Percentiles rank a stretch among this genome's conserved stretches.
Conservation (phyloP, 2,329 filamentous ascomycete species). For the Aspergillus sp. region DNA sequence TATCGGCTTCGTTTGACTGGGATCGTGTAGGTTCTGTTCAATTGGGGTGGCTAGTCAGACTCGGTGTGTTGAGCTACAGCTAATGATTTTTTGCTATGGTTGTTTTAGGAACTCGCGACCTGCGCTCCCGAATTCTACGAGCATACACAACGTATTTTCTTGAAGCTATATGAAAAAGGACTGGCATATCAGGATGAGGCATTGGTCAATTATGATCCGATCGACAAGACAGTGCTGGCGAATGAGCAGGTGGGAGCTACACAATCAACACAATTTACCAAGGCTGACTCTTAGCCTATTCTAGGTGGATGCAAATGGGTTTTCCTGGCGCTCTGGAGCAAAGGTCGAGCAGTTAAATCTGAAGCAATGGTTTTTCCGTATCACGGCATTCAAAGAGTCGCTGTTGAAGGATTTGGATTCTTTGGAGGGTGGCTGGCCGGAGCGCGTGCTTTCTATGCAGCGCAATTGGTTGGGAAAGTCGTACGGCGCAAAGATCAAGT, state of each 20-base stretch:
- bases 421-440: constrained; percentile 70
- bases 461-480: constrained; percentile 85
- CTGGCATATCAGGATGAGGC: constrained; percentile 80
- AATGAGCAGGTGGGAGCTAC: constrained; percentile 64
- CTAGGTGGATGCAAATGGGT: constrained; percentile 72
- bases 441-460: constrained; percentile 77
- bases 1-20: constrained; percentile 85
- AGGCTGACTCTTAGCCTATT: constrained; percentile 1
- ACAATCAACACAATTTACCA: not conserved
- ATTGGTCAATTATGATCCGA: constrained; percentile 83
- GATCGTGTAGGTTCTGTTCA: constrained; percentile 56
- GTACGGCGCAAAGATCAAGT: constrained; percentile 66
- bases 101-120: constrained; percentile 69
- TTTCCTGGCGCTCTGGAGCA: constrained; percentile 82
- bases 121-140: constrained; percentile 84
- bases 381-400: constrained; percentile 70
- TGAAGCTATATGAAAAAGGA: constrained; percentile 67
- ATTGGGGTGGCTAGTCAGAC: too few relatives aligned
- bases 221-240: constrained; percentile 83
- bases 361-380: constrained; percentile 87
- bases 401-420: constrained; percentile 66
- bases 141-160: constrained; percentile 81
- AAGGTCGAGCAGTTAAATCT: constrained; percentile 74
- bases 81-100: constrained; percentile 4
- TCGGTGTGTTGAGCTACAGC: constrained; percentile 3